Evolutionary conservation across 129 eudicot genomes (phyloP), one percentile per base, ranked within the genome.

Genomic region (Flaveria brownii): DNA sequence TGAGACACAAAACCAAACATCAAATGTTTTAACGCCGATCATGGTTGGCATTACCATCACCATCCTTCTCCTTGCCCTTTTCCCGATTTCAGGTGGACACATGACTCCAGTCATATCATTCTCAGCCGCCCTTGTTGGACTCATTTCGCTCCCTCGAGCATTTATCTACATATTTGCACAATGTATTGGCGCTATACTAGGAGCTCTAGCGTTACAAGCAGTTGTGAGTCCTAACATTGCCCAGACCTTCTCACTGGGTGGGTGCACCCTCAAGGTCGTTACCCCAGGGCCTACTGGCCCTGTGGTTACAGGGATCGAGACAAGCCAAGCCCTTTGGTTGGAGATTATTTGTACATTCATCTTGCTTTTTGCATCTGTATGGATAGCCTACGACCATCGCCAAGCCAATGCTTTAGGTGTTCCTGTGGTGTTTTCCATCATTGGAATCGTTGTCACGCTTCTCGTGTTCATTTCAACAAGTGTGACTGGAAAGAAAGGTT

Each of bases 51-150:
- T 92, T 42, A 76, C 78, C 26, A 63, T 92, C 57, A 75, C 88
- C 1, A 82, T 89, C 60, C 85, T 92, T 56, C 96, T 89, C 72
- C 71, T 87, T 0, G 97, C 97, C 0, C 84, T 86, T 18, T 78
- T 45, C 67, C 97, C 96, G 0, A 76, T 92, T 16, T 89, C 96
- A 11, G 96, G 97, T 5, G 97, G 97, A 75, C 97, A 92, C 78
- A 78, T 89, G 72, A 92, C 87, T 79, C 96, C 97, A 0, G 80
- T 87, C 20, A 81, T 92, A 80, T 82, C 92, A 68, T 87, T 92
- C 85, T 89, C 96, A 2, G 97, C 96, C 10, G 89, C 84, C 1
- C 83, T 92, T 0, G 92, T 89, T 1, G 97, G 97, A 17, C 73
- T 92, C 1, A 87, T 89, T 70, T 89, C 96, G 6, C 60, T 89